phyloP scores from a whole-genome alignment of 169 alveolate genomes.

The Miamiensis avidus region DNA sequence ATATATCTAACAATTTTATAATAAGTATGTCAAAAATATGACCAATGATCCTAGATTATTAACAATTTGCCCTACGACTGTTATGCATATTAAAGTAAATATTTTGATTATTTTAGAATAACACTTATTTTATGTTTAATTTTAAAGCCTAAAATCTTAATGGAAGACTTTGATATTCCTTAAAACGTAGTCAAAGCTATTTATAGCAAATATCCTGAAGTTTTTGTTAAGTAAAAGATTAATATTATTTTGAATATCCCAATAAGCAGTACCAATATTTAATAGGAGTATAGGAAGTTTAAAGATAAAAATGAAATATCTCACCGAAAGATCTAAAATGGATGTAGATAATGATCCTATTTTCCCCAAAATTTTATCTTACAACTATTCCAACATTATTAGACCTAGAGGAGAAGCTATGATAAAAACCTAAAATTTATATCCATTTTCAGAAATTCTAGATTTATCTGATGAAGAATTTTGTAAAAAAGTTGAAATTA shows the following conservation, averaged over 20 bases:
- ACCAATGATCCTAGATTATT: neutral
- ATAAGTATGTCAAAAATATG: neutral
- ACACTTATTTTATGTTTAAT: no score
- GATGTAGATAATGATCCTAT: neutral
- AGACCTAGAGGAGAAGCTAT: constrained; percentile 27
- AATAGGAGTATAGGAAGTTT: constrained; percentile 12
- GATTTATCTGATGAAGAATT: constrained; percentile 11
- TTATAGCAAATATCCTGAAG: constrained; percentile 14
- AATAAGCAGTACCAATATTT: neutral
- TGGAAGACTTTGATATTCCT: neutral
- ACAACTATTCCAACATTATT: neutral
- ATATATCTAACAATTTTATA: no score
- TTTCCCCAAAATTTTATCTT: neutral
- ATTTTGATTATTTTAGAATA: neutral
- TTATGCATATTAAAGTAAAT: constrained; percentile 6
- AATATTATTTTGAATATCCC: neutral
- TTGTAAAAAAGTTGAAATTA: neutral
- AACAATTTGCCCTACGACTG: constrained; percentile 2
- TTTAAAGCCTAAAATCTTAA: neutral
- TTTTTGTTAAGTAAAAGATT: neutral
- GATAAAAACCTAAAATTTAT: neutral
- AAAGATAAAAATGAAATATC: constrained; percentile 11
- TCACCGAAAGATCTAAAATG: neutral
- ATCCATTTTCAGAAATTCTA: neutral
- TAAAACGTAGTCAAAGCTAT: constrained; percentile 16